phyloP scores from a whole-genome alignment of 495 filamentous ascomycete species.

The Talaromyces wortmannii region DNA sequence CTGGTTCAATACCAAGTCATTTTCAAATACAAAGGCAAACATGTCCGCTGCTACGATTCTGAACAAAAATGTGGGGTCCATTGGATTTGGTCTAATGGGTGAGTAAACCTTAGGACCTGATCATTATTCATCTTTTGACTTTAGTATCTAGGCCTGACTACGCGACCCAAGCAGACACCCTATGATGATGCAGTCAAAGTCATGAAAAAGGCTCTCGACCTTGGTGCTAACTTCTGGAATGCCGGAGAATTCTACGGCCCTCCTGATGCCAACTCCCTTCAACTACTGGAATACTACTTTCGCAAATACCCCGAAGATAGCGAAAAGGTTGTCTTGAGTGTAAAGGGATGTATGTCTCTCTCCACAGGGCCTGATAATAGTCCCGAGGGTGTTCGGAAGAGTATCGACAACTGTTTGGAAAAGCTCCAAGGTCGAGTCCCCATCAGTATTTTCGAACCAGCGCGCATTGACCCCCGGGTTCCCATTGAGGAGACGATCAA shows the following conservation, averaged over 20 bases:
- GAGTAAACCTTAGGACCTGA: neutral
- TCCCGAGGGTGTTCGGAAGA: slow-evolving; percentile 41
- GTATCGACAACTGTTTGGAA: slow-evolving; percentile 45
- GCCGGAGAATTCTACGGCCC: slow-evolving; percentile 64
- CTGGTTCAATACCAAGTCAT: no score
- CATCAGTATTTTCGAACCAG: slow-evolving; percentile 63
- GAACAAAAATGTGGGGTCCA: slow-evolving; percentile 10
- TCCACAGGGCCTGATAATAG: slow-evolving; percentile 34
- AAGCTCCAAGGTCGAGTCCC: slow-evolving; percentile 48
- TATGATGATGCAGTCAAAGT: slow-evolving; percentile 50
- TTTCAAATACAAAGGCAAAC: no score
- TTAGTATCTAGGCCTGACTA: slow-evolving; percentile 46
- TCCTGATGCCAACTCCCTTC: slow-evolving; percentile 46
- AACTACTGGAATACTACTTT: slow-evolving; percentile 42
- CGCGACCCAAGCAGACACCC: slow-evolving; percentile 42
- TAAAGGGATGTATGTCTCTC: slow-evolving; percentile 30
- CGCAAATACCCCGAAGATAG: slow-evolving; percentile 41
- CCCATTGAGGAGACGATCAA: slow-evolving; percentile 41
- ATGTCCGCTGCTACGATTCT: no score
- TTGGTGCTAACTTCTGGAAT: slow-evolving; percentile 61
- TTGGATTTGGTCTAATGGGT: slow-evolving; percentile 20
- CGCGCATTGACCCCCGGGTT: slow-evolving; percentile 52
- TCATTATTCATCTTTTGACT: no score
- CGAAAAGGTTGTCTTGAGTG: slow-evolving; percentile 34
- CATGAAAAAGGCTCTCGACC: slow-evolving; percentile 47